A percentile compares a stretch with the other conserved stretches of the same genome.
Evolutionary conservation across 352 stramenopile species (phyloP).

Genomic region (Globisporangium alternatum): DNA sequence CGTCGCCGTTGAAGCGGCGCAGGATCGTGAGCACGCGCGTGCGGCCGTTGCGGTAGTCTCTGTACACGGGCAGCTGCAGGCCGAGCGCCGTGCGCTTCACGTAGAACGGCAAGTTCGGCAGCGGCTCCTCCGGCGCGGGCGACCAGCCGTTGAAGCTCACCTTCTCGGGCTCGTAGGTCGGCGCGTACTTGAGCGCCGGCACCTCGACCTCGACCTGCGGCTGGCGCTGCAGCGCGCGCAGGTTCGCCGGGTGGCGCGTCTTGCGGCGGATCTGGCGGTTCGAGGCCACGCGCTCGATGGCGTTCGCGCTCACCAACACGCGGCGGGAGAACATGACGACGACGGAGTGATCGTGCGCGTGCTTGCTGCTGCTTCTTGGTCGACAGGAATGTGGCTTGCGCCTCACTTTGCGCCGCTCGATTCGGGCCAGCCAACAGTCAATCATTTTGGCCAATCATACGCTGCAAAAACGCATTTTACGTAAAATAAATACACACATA

Average conservation of each 20-base stretch:
- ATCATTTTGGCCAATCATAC: background rate
- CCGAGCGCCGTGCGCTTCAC: conserved; percentile 82
- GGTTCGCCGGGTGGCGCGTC: conserved; percentile 67
- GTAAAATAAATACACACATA: background rate
- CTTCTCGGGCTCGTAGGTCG: conserved; percentile 73
- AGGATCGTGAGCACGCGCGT: conserved; percentile 86
- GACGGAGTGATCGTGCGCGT: background rate
- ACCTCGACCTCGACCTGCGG: conserved; percentile 48
- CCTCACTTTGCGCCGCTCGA: background rate
- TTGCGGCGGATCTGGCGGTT: conserved; percentile 86
- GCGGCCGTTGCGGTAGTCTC: conserved; percentile 81
- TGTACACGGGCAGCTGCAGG: conserved; percentile 84
- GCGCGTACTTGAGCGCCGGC: conserved; percentile 78
- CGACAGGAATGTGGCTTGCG: background rate
- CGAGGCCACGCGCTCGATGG: conserved; percentile 66
- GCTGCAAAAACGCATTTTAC: background rate
- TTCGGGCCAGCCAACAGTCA: background rate
- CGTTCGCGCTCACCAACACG: conserved; percentile 44
- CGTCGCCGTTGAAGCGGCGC: conserved; percentile 76
- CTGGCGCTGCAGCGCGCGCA: conserved; percentile 66
- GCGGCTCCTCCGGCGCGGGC: conserved; percentile 57
- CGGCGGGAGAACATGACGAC: conserved; percentile 58
- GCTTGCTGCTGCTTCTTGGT: conserved; percentile 3
- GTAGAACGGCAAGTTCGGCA: conserved; percentile 64
- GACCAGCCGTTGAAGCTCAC: conserved; percentile 90